A percentile compares a stretch with the other conserved stretches of the same genome.
Conservation (phyloP, 1,284 basidiomycete species). For the Vanrija sp. region DNA sequence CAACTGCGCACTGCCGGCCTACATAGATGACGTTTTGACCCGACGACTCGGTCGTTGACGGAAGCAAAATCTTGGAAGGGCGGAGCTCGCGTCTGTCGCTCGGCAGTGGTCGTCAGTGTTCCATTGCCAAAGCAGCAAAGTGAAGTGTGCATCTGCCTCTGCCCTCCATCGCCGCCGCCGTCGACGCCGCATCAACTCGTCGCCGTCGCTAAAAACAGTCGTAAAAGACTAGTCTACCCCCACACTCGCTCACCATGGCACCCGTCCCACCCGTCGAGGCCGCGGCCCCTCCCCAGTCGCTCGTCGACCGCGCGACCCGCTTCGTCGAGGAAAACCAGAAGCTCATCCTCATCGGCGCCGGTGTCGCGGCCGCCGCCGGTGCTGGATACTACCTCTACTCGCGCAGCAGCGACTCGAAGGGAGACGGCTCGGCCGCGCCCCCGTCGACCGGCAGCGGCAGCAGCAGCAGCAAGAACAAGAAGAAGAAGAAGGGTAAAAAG, state of each 20-base stretch:
- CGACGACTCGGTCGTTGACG: no score
- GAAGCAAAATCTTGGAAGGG: no score
- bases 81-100: no score
- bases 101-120: no score
- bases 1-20: no score
- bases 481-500: conserved; percentile 53
- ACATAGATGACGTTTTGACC: no score
- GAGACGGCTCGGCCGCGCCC: conserved; percentile 27
- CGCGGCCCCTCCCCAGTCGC: conserved; percentile 18
- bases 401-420: neutral
- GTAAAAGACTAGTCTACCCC: no score
- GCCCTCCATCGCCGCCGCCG: no score
- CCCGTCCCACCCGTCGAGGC: conserved; percentile 13
- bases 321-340: conserved; percentile 48
- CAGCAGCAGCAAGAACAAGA: conserved; percentile 58
- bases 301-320: conserved; percentile 37
- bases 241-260: conserved; percentile 14
- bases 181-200: no score
- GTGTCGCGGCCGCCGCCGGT: conserved; percentile 68
- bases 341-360: conserved; percentile 53
- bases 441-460: conserved; percentile 9
- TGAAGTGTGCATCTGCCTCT: no score
- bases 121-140: no score
- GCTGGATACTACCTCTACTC: conserved; percentile 65
- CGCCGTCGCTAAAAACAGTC: no score